Evolutionary conservation across 768 basidiomycete species (phyloP).

Genomic region (Ramaria rubella): DNA sequence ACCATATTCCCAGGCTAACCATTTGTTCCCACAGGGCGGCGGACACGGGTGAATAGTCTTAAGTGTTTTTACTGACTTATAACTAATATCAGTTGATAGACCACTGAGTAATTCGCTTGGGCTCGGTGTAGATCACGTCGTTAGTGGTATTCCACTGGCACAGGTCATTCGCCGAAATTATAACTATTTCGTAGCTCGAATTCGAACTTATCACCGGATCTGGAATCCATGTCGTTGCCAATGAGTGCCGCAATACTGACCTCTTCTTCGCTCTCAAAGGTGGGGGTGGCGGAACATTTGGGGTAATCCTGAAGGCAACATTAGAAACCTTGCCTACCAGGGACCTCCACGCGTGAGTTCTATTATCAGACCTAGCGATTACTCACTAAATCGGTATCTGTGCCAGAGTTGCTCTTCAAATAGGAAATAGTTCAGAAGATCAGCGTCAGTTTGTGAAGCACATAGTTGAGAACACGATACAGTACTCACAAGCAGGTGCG

Average conservation of each 20-base stretch:
- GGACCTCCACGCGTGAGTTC: background rate
- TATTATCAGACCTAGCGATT: background rate
- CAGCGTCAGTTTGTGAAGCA: background rate
- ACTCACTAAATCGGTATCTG: background rate
- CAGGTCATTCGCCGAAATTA: background rate
- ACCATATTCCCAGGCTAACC: too few relatives aligned
- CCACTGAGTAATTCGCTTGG: background rate
- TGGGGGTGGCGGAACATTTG: constrained; percentile 45
- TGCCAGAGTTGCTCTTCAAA: background rate
- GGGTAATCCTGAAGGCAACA: constrained; percentile 31
- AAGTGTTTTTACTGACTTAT: background rate
- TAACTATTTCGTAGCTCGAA: background rate
- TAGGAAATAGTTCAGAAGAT: background rate
- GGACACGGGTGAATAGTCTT: background rate
- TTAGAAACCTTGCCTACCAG: background rate
- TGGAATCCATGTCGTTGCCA: constrained; percentile 25
- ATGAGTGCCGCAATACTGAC: constrained; percentile 40
- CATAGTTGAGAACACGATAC: background rate
- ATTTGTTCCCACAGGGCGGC: too few relatives aligned
- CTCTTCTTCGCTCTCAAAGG: constrained; percentile 52
- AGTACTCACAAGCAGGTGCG: background rate
- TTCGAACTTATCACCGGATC: background rate
- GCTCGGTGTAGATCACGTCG: background rate
- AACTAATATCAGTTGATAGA: background rate
- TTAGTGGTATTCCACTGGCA: background rate